Evolutionary conservation across 2,329 filamentous ascomycete genomes (phyloP), one percentile per base, ranked within the genome.

Genomic region (Arthrobotrys pseudoclavata): DNA sequence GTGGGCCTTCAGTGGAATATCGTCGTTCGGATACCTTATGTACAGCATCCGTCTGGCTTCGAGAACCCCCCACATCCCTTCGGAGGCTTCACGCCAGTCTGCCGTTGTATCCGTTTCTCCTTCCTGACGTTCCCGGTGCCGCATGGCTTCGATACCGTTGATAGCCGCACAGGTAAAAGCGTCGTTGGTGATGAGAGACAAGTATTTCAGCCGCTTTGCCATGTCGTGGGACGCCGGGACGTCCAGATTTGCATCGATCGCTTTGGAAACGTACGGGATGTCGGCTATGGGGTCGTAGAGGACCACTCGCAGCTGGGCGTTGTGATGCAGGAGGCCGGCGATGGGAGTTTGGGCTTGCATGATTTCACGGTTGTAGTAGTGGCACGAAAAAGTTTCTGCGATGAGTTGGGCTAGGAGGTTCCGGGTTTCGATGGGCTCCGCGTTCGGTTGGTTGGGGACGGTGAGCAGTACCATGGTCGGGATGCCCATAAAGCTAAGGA

Each of bases 281-380:
- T 72, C 60, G 15, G 57, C 60, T 10, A 48, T 13, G 0, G 69
- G 60, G 50, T 72, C 60, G 24, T 64, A 72, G 26, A 72, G 22
- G 9, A 62, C 53, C 24, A 66, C 37, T 37, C 53, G 66, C 9
- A 64, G 47, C 7, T 48, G 22, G 18, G 45, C 20, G 1, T 57
- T n/a, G 40, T 64, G 37, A 20, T 53, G 34, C 18, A 72, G 29
- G 0, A 57, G 15, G 2, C 69, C 69, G 22, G 60, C 66, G 13
- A 72, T 66, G 5, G 69, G 69, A 4, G 45, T 20, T 10, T 24
- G 18, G 5, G 60, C 31, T 20, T 66, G 57, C 18, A 72, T 52
- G 34, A 72, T 60, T 22, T 72, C 69, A 3, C 40, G 48, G 22
- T 72, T 72, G 26, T 72, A 72, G 60, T 64, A 72, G 20, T 72